Percentiles rank a stretch among this genome's conserved stretches.
Conservation (phyloP, 139 green algal species). For the Chlamydomonas eustigma region DNA sequence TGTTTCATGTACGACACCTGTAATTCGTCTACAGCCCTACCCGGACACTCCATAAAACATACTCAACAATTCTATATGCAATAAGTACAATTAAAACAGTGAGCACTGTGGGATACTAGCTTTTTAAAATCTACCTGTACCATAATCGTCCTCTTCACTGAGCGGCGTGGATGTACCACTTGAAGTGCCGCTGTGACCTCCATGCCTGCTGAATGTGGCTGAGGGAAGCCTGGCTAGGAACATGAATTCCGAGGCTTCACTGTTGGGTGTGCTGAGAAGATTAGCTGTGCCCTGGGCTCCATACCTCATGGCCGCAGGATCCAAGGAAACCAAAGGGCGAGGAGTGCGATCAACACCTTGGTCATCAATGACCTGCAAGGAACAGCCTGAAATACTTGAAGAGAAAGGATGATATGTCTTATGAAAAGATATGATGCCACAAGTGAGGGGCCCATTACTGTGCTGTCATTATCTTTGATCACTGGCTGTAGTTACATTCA, state of each 20-base stretch:
- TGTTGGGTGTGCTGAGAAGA: constrained; percentile 27
- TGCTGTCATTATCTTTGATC: too few species aligned
- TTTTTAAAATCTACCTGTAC: not conserved
- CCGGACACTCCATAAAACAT: too few species aligned
- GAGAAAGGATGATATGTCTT: not conserved
- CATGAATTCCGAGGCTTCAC: constrained; percentile 34
- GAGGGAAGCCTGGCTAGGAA: constrained; percentile 51
- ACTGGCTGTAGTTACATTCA: not conserved
- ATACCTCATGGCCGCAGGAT: constrained; percentile 17
- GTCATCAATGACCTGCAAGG: constrained; percentile 44
- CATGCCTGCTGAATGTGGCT: constrained; percentile 26
- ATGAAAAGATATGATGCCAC: too few species aligned
- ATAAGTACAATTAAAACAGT: too few species aligned
- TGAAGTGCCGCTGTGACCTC: constrained; percentile 20
- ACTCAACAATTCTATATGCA: too few species aligned
- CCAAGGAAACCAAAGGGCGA: constrained; percentile 53
- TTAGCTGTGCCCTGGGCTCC: constrained; percentile 13
- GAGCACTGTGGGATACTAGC: not conserved
- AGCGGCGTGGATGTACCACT: constrained; percentile 30
- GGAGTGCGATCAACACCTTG: constrained; percentile 60
- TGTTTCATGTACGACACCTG: not conserved
- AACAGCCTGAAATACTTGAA: not conserved
- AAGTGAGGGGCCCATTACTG: too few species aligned
- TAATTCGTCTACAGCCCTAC: too few species aligned
- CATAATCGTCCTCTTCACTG: constrained; percentile 17